A percentile compares a stretch with the other conserved stretches of the same genome.
These are phyloP conservation scores for Alternaria conjuncta DNA, from an alignment of 2,329 filamentous ascomycete genomes.

Conservation along the genomic window DNA sequence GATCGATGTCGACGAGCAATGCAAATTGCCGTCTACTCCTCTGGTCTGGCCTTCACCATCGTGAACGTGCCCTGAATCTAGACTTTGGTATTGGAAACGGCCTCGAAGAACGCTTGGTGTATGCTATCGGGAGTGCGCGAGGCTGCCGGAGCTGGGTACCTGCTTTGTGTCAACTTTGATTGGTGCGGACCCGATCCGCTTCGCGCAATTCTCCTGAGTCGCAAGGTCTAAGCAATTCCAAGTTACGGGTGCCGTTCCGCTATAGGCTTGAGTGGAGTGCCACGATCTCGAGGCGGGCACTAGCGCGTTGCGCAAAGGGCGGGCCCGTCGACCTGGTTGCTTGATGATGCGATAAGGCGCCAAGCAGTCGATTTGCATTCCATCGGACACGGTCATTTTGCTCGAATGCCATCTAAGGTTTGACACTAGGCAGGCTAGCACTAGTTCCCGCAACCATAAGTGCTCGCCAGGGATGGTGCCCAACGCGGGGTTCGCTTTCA, in stretches of 20 bases:
- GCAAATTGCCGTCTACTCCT: neutral
- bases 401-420: neutral
- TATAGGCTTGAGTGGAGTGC: neutral
- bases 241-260: neutral
- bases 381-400: neutral
- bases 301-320: neutral
- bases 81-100: neutral
- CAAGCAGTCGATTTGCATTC: neutral
- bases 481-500: neutral
- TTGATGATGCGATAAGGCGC: neutral
- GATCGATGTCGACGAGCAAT: neutral
- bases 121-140: neutral
- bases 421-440: neutral
- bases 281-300: neutral
- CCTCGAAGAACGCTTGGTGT: neutral
- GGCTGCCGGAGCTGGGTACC: neutral
- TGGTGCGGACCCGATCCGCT: neutral
- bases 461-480: neutral
- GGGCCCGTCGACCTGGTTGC: neutral
- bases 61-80: neutral
- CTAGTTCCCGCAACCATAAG: neutral
- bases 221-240: neutral
- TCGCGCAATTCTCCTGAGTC: neutral
- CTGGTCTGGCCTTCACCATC: neutral
- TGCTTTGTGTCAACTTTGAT: neutral